Evolutionary conservation across 106 monocot genomes (phyloP).

Genomic region (Dendrobium chrysotoxum): DNA sequence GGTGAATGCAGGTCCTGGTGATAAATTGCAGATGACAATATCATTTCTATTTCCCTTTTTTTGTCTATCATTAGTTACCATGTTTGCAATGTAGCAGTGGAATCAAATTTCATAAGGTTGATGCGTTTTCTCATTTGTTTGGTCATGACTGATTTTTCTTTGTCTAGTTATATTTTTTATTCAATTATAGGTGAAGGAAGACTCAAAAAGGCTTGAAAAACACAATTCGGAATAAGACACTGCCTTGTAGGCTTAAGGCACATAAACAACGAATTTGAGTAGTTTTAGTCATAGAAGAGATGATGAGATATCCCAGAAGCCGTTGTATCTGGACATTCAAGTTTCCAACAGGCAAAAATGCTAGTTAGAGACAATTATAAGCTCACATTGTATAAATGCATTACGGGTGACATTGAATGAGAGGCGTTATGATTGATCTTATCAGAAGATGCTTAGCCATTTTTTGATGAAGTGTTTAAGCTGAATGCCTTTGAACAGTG

Average conservation of each 20-base stretch:
- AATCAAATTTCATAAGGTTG: background rate
- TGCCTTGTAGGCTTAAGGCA: background rate
- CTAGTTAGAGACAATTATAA: too few relatives aligned
- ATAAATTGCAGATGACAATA: background rate
- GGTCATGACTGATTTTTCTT: background rate
- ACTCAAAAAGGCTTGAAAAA: background rate
- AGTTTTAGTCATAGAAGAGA: background rate
- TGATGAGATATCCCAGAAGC: background rate
- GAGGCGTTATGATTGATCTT: background rate
- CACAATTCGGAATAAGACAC: background rate
- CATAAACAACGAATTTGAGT: background rate
- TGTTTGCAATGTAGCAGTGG: background rate
- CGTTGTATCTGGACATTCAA: background rate
- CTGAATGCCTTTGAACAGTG: background rate
- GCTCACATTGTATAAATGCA: background rate
- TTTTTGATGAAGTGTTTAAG: background rate
- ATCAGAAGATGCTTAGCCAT: background rate
- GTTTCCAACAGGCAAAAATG: background rate
- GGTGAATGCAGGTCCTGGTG: slow-evolving; percentile 24
- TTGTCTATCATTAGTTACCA: background rate
- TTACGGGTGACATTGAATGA: background rate
- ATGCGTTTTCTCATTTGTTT: background rate
- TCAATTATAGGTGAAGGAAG: background rate
- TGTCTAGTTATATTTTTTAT: background rate
- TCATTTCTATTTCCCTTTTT: background rate